phyloP scores from a whole-genome alignment of 2,329 filamentous ascomycete species.

The Exophiala bonariae region DNA sequence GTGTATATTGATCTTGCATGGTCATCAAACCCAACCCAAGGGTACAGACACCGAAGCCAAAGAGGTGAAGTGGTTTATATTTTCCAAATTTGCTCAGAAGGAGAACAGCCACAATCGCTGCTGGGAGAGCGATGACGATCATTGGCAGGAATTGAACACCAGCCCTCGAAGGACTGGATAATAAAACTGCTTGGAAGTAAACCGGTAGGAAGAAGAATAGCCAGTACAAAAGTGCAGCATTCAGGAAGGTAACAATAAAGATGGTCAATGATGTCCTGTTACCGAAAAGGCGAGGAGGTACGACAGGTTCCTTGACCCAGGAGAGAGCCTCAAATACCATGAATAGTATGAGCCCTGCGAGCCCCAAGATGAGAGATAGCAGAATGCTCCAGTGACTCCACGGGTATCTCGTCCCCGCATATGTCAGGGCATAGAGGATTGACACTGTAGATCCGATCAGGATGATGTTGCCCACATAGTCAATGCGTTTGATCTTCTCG shows the following conservation, averaged over 20 bases:
- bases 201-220: conserved; percentile 44
- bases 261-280: conserved; percentile 39
- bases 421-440: conserved; percentile 48
- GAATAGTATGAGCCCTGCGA: conserved; percentile 16
- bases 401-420: conserved; percentile 33
- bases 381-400: background rate
- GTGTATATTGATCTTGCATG: conserved; percentile 25
- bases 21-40: conserved; percentile 31
- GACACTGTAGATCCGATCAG: conserved; percentile 45
- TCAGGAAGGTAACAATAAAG: conserved; percentile 39
- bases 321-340: conserved; percentile 1
- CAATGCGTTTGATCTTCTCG: conserved; percentile 52
- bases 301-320: conserved; percentile 34
- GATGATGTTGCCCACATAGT: conserved; percentile 57
- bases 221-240: conserved; percentile 39
- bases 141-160: conserved; percentile 35
- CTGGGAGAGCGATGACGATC: conserved; percentile 27
- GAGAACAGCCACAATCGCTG: conserved; percentile 31
- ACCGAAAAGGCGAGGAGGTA: conserved; percentile 46
- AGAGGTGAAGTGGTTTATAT: conserved; percentile 31
- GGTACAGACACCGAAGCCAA: conserved; percentile 27
- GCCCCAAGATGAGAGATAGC: conserved; percentile 13
- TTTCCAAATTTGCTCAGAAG: conserved; percentile 31
- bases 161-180: conserved; percentile 34
- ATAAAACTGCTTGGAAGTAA: conserved; percentile 47